Conservation (phyloP, 148 eudicot species). For the Polygonum aviculare region DNA sequence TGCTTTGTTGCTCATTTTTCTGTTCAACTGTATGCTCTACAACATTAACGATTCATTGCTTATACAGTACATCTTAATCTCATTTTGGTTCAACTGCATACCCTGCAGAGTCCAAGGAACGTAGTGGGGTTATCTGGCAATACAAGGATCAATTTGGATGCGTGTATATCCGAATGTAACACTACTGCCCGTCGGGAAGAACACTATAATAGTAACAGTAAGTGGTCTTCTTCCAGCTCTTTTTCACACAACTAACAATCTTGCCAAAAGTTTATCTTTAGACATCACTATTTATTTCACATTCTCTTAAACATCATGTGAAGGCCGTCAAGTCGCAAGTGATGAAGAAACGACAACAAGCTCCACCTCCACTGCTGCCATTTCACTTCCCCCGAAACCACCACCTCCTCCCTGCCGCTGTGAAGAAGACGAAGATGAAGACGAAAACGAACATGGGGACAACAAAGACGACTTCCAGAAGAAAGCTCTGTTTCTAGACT, state of each 20-base stretch:
- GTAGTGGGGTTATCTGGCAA: constrained; percentile 65
- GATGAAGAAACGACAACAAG: constrained; percentile 23
- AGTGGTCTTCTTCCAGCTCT: background rate
- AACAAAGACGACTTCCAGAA: constrained; percentile 35
- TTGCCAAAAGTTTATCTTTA: background rate
- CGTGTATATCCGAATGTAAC: constrained; percentile 88
- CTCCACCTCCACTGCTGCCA: constrained; percentile 16
- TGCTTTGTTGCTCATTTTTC: background rate
- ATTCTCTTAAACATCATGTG: constrained; percentile 1
- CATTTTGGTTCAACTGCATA: background rate
- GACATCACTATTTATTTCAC: background rate
- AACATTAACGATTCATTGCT: background rate
- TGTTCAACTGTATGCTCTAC: no score
- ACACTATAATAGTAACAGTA: constrained; percentile 65
- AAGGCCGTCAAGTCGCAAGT: constrained; percentile 37
- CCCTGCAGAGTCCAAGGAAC: constrained; percentile 91
- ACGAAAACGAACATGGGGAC: background rate
- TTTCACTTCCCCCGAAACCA: constrained; percentile 18
- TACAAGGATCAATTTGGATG: constrained; percentile 64
- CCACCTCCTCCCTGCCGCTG: constrained; percentile 15
- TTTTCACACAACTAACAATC: background rate
- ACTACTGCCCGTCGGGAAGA: constrained; percentile 68
- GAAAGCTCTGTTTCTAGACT: constrained; percentile 59
- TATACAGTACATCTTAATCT: background rate
- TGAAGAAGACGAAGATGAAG: background rate